Conservation (phyloP, 495 filamentous ascomycete species). For the Talaromyces adpressus region DNA sequence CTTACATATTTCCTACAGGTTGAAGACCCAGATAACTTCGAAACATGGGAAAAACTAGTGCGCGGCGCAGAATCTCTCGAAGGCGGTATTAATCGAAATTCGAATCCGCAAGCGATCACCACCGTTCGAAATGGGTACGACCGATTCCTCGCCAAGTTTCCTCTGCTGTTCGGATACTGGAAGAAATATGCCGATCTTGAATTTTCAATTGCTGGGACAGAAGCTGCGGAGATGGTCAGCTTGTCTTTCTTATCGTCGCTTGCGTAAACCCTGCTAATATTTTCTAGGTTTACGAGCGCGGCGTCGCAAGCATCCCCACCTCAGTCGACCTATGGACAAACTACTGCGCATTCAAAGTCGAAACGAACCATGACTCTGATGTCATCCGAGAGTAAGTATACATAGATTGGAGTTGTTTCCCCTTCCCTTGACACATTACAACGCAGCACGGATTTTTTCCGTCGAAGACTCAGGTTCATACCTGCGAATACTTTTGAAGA, state of each 20-base stretch:
- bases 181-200: conserved; percentile 99
- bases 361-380: conserved; percentile 89
- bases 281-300: conserved; percentile 82
- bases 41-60: conserved; percentile 91
- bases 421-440: conserved; percentile 49
- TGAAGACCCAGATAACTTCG: conserved; percentile 85
- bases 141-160: conserved; percentile 89
- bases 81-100: conserved; percentile 92
- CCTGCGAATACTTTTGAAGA: conserved; percentile 6
- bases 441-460: conserved; percentile 31
- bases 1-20: conserved; percentile 24
- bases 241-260: not conserved
- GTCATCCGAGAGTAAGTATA: conserved; percentile 99
- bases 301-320: conserved; percentile 84
- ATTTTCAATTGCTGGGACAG: conserved; percentile 92
- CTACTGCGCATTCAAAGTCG: conserved; percentile 95
- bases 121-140: conserved; percentile 82
- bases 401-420: conserved; percentile 49
- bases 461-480: conserved; percentile 20
- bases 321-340: conserved; percentile 96
- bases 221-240: conserved; percentile 93
- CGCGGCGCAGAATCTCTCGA: conserved; percentile 76
- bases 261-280: not conserved
- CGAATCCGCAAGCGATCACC: conserved; percentile 86
- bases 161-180: conserved; percentile 96